A percentile compares a stretch with the other conserved stretches of the same genome.
phyloP scores from a whole-genome alignment of 495 filamentous ascomycete species.

The Trichoderma reesei region DNA sequence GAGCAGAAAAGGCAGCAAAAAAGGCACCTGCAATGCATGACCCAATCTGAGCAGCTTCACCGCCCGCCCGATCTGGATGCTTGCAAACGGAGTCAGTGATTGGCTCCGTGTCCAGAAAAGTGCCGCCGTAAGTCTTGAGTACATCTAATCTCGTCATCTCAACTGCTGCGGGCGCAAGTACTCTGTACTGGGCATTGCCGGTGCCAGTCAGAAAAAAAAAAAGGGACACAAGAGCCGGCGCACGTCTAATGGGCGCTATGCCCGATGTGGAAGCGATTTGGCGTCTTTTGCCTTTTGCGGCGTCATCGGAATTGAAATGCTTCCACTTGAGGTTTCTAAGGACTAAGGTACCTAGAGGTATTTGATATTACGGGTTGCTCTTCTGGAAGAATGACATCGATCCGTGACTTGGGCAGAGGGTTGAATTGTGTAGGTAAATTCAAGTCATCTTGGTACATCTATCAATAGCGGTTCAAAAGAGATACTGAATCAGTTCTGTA shows the following conservation, averaged over 20 bases:
- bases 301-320: not conserved
- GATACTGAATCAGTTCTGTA: too few relatives aligned
- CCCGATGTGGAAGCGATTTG: not conserved
- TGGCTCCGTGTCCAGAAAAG: not conserved
- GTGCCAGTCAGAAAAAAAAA: not conserved
- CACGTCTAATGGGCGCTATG: slow-evolving; percentile 4
- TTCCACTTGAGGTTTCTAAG: too few relatives aligned
- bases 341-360: too few relatives aligned
- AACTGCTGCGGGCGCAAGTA: not conserved
- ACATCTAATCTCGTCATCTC: not conserved
- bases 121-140: not conserved
- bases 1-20: too few relatives aligned
- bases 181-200: not conserved
- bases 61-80: not conserved
- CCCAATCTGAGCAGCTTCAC: slow-evolving; percentile 1
- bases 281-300: not conserved
- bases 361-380: too few relatives aligned
- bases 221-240: not conserved
- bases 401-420: too few relatives aligned
- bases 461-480: too few relatives aligned
- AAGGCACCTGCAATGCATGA: not conserved
- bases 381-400: too few relatives aligned
- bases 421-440: too few relatives aligned
- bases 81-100: not conserved
- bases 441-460: too few relatives aligned